These are phyloP conservation scores for Colletotrichum scovillei DNA, from an alignment of 2,329 filamentous ascomycete genomes.

Conservation along the genomic window DNA sequence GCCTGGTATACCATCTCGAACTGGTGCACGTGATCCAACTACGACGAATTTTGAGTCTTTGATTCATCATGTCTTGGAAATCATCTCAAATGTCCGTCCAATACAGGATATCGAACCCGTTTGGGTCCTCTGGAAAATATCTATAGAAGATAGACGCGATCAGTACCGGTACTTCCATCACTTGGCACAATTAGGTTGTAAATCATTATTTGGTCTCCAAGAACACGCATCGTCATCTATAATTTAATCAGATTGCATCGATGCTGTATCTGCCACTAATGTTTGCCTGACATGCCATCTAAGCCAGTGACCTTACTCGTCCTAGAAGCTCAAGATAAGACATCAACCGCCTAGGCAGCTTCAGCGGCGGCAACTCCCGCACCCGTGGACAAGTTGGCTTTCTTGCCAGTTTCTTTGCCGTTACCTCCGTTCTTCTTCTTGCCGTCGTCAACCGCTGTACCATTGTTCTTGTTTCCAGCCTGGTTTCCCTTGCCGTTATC, in stretches of 20 bases:
- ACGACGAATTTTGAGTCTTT: no score
- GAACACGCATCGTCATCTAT: no score
- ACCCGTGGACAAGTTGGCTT: neutral
- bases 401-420: neutral
- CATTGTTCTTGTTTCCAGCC: neutral
- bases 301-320: neutral
- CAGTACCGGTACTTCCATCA: no score
- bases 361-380: neutral
- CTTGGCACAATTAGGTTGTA: no score
- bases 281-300: neutral
- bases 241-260: no score
- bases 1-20: no score
- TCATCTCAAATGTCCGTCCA: no score
- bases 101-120: no score
- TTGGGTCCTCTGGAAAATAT: no score
- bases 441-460: neutral
- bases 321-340: neutral
- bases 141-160: no score
- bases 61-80: no score
- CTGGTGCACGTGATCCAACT: neutral
- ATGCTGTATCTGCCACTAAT: neutral
- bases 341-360: neutral
- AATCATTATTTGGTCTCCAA: no score
- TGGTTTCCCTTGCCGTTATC: neutral
- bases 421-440: neutral